These are phyloP conservation scores for Salix suchowensis DNA, from an alignment of 345 rosid species.

Conservation along the genomic window DNA sequence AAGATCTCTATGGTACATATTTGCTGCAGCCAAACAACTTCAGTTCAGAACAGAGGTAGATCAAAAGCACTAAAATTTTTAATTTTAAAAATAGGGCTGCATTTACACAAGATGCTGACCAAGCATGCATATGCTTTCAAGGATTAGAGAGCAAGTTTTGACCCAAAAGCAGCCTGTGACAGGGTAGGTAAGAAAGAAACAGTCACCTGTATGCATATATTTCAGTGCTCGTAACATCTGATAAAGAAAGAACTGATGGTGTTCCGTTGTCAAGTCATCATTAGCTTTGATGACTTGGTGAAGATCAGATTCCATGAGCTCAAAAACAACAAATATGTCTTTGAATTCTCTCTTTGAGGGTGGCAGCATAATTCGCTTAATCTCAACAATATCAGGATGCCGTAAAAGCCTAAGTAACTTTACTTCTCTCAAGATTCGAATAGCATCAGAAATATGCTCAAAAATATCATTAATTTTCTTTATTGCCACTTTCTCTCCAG, in stretches of 20 bases:
- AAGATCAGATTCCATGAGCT: constrained; percentile 99
- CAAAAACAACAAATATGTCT: constrained; percentile 92
- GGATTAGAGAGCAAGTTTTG: neutral
- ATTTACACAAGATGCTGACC: neutral
- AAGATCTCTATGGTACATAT: constrained; percentile 96
- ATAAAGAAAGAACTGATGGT: constrained; percentile 94
- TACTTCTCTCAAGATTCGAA: constrained; percentile 84
- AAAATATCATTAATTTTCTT: constrained; percentile 89
- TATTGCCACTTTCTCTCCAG: constrained; percentile 89
- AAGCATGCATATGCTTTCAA: neutral
- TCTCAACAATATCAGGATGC: constrained; percentile 94
- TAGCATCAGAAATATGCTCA: constrained; percentile 85
- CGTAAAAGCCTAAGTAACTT: constrained; percentile 83
- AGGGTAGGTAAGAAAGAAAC: neutral
- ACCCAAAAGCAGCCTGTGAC: neutral
- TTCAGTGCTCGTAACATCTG: constrained; percentile 97
- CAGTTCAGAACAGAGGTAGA: constrained; percentile 20
- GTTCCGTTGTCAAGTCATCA: constrained; percentile 93
- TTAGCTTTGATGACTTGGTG: constrained; percentile 98
- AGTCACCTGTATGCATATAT: constrained; percentile 92
- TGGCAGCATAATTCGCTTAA: constrained; percentile 88
- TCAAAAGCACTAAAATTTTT: neutral
- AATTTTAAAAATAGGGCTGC: neutral
- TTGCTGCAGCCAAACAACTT: constrained; percentile 47
- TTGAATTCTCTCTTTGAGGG: constrained; percentile 91